Evolutionary conservation across 306 rosid genomes (phyloP), one percentile per base, ranked within the genome.

Genomic region (Cicer arietinum): DNA sequence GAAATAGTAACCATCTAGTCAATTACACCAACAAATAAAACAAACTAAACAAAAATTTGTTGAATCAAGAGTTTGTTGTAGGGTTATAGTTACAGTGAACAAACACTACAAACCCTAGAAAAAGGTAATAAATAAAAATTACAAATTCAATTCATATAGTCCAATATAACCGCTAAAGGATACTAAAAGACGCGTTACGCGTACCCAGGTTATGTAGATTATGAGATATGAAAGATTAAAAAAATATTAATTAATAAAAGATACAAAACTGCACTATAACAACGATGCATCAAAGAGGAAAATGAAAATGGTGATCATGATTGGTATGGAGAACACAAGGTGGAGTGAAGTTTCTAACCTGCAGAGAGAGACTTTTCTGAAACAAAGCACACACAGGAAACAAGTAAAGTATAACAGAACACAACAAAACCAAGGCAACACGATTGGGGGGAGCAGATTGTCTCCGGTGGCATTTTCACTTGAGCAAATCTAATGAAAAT

Each of bases 271-370:
- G 14, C 12, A 46, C 9, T 16, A 16, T 10, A 17, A 47, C 20
- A 48, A 30, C 1, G 20, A 48, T 35, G 40, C 10, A 45, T 6
- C 25, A 1, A 7, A 13, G 10, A 59, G 8, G 35, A 17, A 41
- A 22, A 16, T 1, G 44, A 43, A 10, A 10, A 43, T 8, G 18
- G 22, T 70, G 13, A 41, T 40, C 5, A 9, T 37, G 10, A 3
- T 37, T 18, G 45, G 40, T 25, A 13, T 68, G 8, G 12, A 8
- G 46, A 40, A 56, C 65, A 53, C 37, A 25, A 25, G 37, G 37
- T 51, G 7, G 39, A 39, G 16, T 52, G 20, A 25, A 52, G 7
- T 70, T 52, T 70, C 63, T 37, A 52, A 70, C 63, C 63, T 52
- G 39, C 10, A n/a, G 10, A 7, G 35, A 52, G 51, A 10, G 64